A percentile compares a stretch with the other conserved stretches of the same genome.
phyloP scores from a whole-genome alignment of 352 stramenopile genomes.

The Globisporangium barbulae region DNA sequence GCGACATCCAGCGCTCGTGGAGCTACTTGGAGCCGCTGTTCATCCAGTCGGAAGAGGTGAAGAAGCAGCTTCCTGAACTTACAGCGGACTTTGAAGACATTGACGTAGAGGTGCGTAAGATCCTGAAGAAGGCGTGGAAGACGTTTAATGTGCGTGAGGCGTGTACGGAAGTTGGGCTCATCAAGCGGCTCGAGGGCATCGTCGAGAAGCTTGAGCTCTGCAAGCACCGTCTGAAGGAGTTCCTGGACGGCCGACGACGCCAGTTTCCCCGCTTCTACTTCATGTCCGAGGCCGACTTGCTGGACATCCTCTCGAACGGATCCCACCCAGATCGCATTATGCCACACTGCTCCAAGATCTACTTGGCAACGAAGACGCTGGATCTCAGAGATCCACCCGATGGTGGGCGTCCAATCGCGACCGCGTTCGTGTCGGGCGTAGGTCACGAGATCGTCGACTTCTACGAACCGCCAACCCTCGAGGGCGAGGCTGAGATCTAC shows the following conservation, averaged over 20 bases:
- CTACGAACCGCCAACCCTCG: slow-evolving; percentile 86
- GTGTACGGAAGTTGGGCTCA: slow-evolving; percentile 88
- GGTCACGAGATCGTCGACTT: slow-evolving; percentile 94
- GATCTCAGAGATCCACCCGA: slow-evolving; percentile 61
- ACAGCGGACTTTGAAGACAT: slow-evolving; percentile 94
- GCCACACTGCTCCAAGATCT: slow-evolving; percentile 95
- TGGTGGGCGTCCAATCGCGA: slow-evolving; percentile 78
- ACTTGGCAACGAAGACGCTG: slow-evolving; percentile 93
- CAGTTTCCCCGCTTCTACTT: slow-evolving; percentile 95
- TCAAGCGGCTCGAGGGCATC: slow-evolving; percentile 90
- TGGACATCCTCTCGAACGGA: slow-evolving; percentile 96
- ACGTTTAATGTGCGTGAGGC: slow-evolving; percentile 88
- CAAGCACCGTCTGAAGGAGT: slow-evolving; percentile 95
- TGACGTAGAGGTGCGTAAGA: slow-evolving; percentile 89
- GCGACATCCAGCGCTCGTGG: slow-evolving; percentile 95
- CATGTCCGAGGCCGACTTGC: slow-evolving; percentile 89
- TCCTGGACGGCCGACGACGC: slow-evolving; percentile 91
- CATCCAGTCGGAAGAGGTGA: slow-evolving; percentile 95
- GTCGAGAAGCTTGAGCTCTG: slow-evolving; percentile 92
- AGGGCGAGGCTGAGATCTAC: slow-evolving; percentile 98
- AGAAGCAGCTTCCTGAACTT: slow-evolving; percentile 93
- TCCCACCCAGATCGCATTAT: slow-evolving; percentile 93
- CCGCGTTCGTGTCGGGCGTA: slow-evolving; percentile 92
- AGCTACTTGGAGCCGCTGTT: slow-evolving; percentile 96
- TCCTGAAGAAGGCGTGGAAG: slow-evolving; percentile 83